Percentiles rank a stretch among this genome's conserved stretches.
phyloP scores from a whole-genome alignment of 2,329 filamentous ascomycete genomes.

The Cladosporium velox region DNA sequence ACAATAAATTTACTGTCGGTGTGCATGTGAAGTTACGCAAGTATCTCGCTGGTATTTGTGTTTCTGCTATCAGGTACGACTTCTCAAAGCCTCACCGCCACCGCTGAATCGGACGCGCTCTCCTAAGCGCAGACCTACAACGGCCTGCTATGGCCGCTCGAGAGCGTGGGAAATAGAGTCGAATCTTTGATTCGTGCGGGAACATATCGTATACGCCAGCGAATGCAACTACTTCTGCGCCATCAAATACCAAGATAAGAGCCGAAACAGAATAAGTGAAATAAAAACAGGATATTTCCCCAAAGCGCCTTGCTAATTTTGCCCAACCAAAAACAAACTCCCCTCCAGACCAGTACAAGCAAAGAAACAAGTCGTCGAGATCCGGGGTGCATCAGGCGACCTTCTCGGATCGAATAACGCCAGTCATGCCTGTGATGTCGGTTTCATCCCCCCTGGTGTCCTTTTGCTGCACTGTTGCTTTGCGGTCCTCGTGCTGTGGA shows the following conservation, averaged over 20 bases:
- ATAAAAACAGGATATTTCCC: not conserved
- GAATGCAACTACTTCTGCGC: not conserved
- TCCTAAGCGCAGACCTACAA: not conserved
- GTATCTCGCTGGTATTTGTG: not conserved
- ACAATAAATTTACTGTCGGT: not conserved
- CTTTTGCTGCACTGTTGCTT: not conserved
- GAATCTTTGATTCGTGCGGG: not conserved
- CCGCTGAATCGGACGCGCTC: not conserved
- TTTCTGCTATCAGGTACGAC: not conserved
- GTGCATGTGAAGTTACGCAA: not conserved
- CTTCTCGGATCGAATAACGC: not conserved
- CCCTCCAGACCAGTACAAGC: not conserved
- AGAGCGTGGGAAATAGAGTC: not conserved
- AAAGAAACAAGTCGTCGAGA: not conserved
- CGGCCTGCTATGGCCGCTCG: not conserved
- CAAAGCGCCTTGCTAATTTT: slow-evolving; percentile 9
- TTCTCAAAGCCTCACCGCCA: not conserved
- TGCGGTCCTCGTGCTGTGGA: not conserved
- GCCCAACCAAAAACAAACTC: not conserved
- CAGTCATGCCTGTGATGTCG: slow-evolving; percentile 1
- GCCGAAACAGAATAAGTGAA: not conserved
- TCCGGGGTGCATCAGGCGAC: not conserved
- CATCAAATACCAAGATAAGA: not conserved
- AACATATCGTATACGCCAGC: not conserved
- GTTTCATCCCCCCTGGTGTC: not conserved